phyloP scores from a whole-genome alignment of 78 protist genomes.

The Planoprotostelium fungivorum region DNA sequence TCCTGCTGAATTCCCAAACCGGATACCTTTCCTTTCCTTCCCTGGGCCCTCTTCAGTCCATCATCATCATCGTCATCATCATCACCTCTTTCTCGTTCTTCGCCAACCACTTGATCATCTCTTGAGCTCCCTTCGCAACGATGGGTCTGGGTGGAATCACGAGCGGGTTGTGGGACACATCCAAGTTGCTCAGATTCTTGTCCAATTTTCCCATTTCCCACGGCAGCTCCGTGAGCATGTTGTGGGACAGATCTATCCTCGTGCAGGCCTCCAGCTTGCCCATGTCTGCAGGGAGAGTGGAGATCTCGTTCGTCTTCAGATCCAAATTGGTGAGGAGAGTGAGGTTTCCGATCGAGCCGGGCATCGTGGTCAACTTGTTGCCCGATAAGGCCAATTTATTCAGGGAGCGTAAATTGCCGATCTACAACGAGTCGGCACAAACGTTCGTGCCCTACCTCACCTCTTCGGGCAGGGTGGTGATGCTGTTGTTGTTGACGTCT shows the following conservation, averaged over 20 bases:
- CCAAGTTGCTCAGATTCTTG: conserved; percentile 22
- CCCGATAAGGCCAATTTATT: conserved; percentile 54
- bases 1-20: conserved; percentile 52
- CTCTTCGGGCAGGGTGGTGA: conserved; percentile 29
- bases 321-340: conserved; percentile 18
- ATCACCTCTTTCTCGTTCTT: conserved; percentile 54
- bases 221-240: conserved; percentile 64
- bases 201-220: conserved; percentile 64
- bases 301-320: conserved; percentile 44
- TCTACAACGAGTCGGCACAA: conserved; percentile 1
- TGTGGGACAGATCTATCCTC: conserved; percentile 62
- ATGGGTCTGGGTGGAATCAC: conserved; percentile 70
- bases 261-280: conserved; percentile 25
- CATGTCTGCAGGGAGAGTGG: conserved; percentile 38
- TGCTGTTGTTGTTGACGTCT: conserved; percentile 36
- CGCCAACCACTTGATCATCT: conserved; percentile 56
- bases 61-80: neutral
- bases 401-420: conserved; percentile 33
- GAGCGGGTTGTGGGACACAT: conserved; percentile 68
- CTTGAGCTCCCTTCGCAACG: conserved; percentile 60
- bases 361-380: conserved; percentile 41
- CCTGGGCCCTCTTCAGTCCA: neutral
- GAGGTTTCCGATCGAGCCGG: conserved; percentile 31
- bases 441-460: neutral
- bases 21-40: conserved; percentile 51